phyloP scores from a whole-genome alignment of 257 asterid genomes.

The Solanum virginianum region DNA sequence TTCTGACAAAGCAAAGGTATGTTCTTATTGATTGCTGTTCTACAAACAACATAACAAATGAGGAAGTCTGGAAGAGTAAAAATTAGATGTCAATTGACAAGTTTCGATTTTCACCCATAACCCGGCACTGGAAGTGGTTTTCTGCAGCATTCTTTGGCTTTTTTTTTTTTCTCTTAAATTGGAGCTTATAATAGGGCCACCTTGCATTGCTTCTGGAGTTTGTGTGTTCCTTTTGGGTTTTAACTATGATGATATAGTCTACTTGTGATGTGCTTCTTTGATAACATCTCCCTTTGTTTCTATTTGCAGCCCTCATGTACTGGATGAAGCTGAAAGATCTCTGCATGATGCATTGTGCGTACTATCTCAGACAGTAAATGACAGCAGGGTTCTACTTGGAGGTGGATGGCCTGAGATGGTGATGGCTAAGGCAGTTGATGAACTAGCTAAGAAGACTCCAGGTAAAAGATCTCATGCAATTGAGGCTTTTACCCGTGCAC shows the following conservation, averaged over 20 bases:
- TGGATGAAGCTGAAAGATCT: slow-evolving; percentile 98
- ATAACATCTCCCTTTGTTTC: not conserved
- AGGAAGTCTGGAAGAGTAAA: not conserved
- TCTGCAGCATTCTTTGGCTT: not conserved
- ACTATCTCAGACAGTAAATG: slow-evolving; percentile 84
- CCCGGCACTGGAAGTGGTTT: too few relatives aligned
- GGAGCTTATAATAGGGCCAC: not conserved
- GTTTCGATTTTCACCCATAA: not conserved
- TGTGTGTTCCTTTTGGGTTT: not conserved
- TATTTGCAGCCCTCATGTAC: slow-evolving; percentile 63
- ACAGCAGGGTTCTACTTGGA: slow-evolving; percentile 82
- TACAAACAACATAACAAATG: not conserved
- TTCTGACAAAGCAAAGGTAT: not conserved
- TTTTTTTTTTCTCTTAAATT: not conserved
- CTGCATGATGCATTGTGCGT: slow-evolving; percentile 94
- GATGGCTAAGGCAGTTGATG: slow-evolving; percentile 95
- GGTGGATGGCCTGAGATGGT: slow-evolving; percentile 99
- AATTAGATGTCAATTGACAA: not conserved
- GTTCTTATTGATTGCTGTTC: not conserved
- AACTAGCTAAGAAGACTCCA: slow-evolving; percentile 81
- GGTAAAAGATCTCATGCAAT: slow-evolving; percentile 90
- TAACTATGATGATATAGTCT: not conserved
- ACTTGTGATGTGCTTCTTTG: not conserved
- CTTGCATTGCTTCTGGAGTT: not conserved
- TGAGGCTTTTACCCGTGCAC: slow-evolving; percentile 91